Conservation (phyloP, 2,329 filamentous ascomycete genomes). For the Scedosporium minutisporum region DNA sequence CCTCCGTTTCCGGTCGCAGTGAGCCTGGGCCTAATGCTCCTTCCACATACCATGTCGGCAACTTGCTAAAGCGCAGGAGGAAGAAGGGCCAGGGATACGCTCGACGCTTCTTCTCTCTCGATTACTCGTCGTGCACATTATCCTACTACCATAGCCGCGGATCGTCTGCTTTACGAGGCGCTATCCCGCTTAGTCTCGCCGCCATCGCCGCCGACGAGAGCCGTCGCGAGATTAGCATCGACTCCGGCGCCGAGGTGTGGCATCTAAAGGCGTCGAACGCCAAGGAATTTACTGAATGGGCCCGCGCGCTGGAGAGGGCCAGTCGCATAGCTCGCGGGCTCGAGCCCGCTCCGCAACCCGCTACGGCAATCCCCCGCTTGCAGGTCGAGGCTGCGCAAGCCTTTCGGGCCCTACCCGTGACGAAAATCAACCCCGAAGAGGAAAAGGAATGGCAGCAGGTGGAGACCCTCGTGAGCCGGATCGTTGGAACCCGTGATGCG, state of each 20-base stretch:
- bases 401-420: constrained; percentile 14
- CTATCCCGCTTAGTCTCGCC: constrained; percentile 83
- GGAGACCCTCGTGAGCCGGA: constrained; percentile 73
- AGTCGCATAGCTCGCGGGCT: constrained; percentile 54
- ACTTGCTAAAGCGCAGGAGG: constrained; percentile 78
- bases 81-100: constrained; percentile 94
- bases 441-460: constrained; percentile 81
- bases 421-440: constrained; percentile 41
- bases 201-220: constrained; percentile 85
- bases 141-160: constrained; percentile 96
- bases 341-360: constrained; percentile 24
- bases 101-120: constrained; percentile 87
- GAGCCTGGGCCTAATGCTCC: constrained; percentile 29
- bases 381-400: constrained; percentile 16
- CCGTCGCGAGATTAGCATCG: constrained; percentile 85
- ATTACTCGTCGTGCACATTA: constrained; percentile 86
- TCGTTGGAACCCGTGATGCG: constrained; percentile 82
- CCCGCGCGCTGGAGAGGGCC: constrained; percentile 71
- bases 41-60: constrained; percentile 66
- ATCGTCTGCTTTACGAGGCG: constrained; percentile 82
- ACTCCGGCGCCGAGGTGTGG: constrained; percentile 96
- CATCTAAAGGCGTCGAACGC: constrained; percentile 76
- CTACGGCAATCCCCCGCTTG: constrained; percentile 12
- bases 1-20: constrained; percentile 44
- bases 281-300: constrained; percentile 84